These are phyloP conservation scores for Wickerhamomyces strasburgensis DNA, from an alignment of 805 yeast genomes.

Conservation along the genomic window DNA sequence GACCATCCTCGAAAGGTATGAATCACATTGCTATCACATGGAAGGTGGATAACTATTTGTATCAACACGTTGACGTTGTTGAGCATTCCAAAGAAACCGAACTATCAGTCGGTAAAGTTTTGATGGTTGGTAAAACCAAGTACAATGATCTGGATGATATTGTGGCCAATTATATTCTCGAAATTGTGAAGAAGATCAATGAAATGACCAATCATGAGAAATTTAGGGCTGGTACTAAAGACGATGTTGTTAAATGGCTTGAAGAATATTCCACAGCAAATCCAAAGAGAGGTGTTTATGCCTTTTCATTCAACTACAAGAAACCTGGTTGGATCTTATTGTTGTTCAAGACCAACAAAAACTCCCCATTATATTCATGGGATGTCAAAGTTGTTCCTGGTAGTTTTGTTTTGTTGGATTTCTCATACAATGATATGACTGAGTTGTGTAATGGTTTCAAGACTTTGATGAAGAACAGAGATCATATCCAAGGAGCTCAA, in stretches of 20 bases:
- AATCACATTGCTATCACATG: constrained; percentile 91
- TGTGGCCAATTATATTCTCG: constrained; percentile 80
- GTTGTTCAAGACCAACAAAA: constrained; percentile 75
- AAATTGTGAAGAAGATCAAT: constrained; percentile 75
- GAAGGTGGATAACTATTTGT: constrained; percentile 88
- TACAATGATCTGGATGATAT: constrained; percentile 92
- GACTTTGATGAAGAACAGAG: constrained; percentile 37
- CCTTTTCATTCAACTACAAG: constrained; percentile 84
- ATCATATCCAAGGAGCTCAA: constrained; percentile 18
- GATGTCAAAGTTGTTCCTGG: constrained; percentile 85
- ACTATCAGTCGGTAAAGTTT: constrained; percentile 48
- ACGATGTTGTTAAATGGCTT: constrained; percentile 82
- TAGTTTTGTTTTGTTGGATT: constrained; percentile 76
- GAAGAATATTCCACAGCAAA: constrained; percentile 87
- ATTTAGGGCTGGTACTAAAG: constrained; percentile 73
- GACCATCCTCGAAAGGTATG: constrained; percentile 90
- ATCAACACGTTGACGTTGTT: constrained; percentile 84
- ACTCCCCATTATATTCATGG: constrained; percentile 73
- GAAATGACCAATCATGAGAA: constrained; percentile 85
- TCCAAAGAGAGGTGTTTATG: constrained; percentile 84
- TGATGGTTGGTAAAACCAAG: constrained; percentile 61
- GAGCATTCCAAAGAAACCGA: constrained; percentile 70
- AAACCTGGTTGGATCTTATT: constrained; percentile 92
- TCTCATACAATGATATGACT: constrained; percentile 84
- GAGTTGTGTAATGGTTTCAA: constrained; percentile 94